phyloP scores from a whole-genome alignment of 106 monocot species.

The Ottelia alismoides region DNA sequence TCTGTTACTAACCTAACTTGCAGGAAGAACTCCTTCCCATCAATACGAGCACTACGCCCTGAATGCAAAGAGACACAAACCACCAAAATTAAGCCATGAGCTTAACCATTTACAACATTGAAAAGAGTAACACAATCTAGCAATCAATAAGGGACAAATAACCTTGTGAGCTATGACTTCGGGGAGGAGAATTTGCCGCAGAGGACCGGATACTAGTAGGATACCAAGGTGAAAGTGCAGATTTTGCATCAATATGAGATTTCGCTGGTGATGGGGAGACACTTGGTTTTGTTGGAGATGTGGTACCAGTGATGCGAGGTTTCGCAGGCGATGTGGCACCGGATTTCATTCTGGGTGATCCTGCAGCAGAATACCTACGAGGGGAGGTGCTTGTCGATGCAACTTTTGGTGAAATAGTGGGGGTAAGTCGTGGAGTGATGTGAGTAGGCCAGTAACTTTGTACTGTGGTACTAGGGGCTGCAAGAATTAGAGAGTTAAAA shows the following conservation, averaged over 20 bases:
- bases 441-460: conserved; percentile 32
- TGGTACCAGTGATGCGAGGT: no score
- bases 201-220: conserved; percentile 16
- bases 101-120: neutral
- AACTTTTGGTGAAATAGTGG: conserved; percentile 29
- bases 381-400: conserved; percentile 35
- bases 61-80: neutral
- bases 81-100: neutral
- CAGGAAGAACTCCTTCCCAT: conserved; percentile 89
- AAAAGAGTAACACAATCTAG: neutral
- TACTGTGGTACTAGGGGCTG: conserved; percentile 9
- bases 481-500: no score
- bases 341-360: conserved; percentile 27
- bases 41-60: conserved; percentile 60
- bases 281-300: no score
- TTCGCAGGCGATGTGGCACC: conserved; percentile 6
- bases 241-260: conserved; percentile 4
- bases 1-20: conserved; percentile 53
- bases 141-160: neutral
- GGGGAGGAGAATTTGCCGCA: conserved; percentile 12
- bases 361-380: conserved; percentile 25
- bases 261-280: no score
- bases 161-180: neutral
- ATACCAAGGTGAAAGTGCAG: conserved; percentile 10
- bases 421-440: conserved; percentile 30